Percentiles rank a stretch among this genome's conserved stretches.
phyloP scores from a whole-genome alignment of 2,329 filamentous ascomycete genomes.

The Alternaria ventricosa region DNA sequence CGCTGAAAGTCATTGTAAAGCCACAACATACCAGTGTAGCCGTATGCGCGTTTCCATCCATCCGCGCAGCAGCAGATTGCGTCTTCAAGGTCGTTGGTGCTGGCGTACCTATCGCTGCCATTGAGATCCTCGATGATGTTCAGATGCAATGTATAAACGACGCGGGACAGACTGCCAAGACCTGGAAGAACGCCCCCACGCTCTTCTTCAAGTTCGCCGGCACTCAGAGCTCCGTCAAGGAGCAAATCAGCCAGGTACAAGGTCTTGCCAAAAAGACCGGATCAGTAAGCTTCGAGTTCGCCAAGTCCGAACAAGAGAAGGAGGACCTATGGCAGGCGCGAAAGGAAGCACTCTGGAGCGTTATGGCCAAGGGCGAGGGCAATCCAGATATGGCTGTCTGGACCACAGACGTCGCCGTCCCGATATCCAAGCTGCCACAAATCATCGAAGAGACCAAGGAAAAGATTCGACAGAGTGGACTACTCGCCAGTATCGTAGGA shows the following conservation, averaged over 20 bases:
- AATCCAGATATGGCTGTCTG: constrained; percentile 68
- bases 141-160: constrained; percentile 81
- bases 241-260: constrained; percentile 74
- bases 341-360: constrained; percentile 76
- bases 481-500: constrained; percentile 71
- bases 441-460: constrained; percentile 79
- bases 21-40: constrained; percentile 83
- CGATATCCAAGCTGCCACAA: constrained; percentile 72
- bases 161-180: constrained; percentile 67
- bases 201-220: constrained; percentile 80
- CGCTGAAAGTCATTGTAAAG: constrained; percentile 82
- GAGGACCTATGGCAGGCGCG: constrained; percentile 76
- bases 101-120: constrained; percentile 85
- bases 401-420: constrained; percentile 83
- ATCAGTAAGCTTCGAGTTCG: constrained; percentile 73
- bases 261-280: constrained; percentile 65
- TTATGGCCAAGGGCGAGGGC: constrained; percentile 68
- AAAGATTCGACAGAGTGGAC: constrained; percentile 66
- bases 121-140: constrained; percentile 90
- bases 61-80: constrained; percentile 78
- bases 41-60: constrained; percentile 68
- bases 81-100: constrained; percentile 80
- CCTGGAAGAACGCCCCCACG: constrained; percentile 73
- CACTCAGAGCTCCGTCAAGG: constrained; percentile 72
- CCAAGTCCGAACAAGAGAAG: constrained; percentile 68